phyloP scores from a whole-genome alignment of 169 alveolate species.

The Plasmodium yoelii region DNA sequence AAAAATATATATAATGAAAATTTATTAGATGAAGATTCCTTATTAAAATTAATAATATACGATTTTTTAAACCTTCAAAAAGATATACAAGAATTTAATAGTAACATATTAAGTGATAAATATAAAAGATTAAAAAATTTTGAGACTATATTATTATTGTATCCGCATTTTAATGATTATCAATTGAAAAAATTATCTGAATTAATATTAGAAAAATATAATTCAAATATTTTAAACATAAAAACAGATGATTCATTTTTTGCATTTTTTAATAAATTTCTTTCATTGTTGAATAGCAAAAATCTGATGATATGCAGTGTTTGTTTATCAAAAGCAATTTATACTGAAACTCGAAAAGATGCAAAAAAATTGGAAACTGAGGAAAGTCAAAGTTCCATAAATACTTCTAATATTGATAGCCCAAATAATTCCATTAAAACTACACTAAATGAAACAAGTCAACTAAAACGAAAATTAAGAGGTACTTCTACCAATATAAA shows the following conservation, averaged over 20 bases:
- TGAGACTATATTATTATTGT: constrained; percentile 66
- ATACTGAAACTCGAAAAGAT: constrained; percentile 21
- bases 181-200: constrained; percentile 68
- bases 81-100: constrained; percentile 68
- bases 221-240: background rate
- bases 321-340: constrained; percentile 64
- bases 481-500: background rate
- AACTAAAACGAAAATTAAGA: background rate
- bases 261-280: constrained; percentile 31
- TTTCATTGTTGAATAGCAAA: constrained; percentile 51
- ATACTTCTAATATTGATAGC: background rate
- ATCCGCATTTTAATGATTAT: constrained; percentile 70
- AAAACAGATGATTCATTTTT: constrained; percentile 26
- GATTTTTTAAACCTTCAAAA: constrained; percentile 57
- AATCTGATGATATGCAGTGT: constrained; percentile 69
- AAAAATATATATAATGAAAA: constrained; percentile 73
- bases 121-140: constrained; percentile 65
- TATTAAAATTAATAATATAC: constrained; percentile 40
- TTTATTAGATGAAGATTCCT: constrained; percentile 61
- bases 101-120: constrained; percentile 62
- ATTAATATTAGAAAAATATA: constrained; percentile 54
- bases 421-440: background rate
- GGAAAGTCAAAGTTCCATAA: background rate
- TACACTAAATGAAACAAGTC: background rate
- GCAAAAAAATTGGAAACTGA: background rate